These are phyloP conservation scores for Pythium myriotylum DNA, from an alignment of 352 stramenopile species.

Conservation along the genomic window DNA sequence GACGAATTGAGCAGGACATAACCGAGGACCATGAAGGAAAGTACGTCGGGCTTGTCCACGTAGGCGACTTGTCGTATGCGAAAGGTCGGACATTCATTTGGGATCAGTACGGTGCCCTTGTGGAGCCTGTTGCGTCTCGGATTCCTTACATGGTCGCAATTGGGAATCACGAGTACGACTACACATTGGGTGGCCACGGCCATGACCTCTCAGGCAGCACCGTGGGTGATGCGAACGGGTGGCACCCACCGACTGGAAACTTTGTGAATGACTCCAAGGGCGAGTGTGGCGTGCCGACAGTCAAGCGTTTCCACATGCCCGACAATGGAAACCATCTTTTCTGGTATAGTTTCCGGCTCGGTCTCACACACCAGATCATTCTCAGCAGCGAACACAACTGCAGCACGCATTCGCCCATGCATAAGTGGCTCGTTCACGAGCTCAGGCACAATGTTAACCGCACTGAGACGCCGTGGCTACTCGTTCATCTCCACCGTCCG, in stretches of 20 bases:
- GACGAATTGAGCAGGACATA: slow-evolving; percentile 40
- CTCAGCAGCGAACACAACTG: slow-evolving; percentile 39
- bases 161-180: slow-evolving; percentile 55
- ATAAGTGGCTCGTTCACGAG: slow-evolving; percentile 37
- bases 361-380: slow-evolving; percentile 32
- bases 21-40: slow-evolving; percentile 25
- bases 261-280: slow-evolving; percentile 49
- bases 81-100: slow-evolving; percentile 62
- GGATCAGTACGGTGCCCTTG: slow-evolving; percentile 80
- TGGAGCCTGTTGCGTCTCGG: slow-evolving; percentile 65
- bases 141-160: slow-evolving; percentile 68
- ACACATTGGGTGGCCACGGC: slow-evolving; percentile 24
- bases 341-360: slow-evolving; percentile 39
- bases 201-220: slow-evolving; percentile 43
- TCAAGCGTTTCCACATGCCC: slow-evolving; percentile 62
- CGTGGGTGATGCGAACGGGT: slow-evolving; percentile 31
- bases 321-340: slow-evolving; percentile 32
- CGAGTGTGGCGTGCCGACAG: slow-evolving; percentile 73
- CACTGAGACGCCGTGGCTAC: slow-evolving; percentile 34
- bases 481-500: slow-evolving; percentile 35
- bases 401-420: slow-evolving; percentile 25
- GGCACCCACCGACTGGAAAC: slow-evolving; percentile 29
- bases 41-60: slow-evolving; percentile 61
- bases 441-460: slow-evolving; percentile 32
- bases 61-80: slow-evolving; percentile 82